Evolutionary conservation across 768 basidiomycete genomes (phyloP).

Genomic region (Lactifluus hygrophoroides): DNA sequence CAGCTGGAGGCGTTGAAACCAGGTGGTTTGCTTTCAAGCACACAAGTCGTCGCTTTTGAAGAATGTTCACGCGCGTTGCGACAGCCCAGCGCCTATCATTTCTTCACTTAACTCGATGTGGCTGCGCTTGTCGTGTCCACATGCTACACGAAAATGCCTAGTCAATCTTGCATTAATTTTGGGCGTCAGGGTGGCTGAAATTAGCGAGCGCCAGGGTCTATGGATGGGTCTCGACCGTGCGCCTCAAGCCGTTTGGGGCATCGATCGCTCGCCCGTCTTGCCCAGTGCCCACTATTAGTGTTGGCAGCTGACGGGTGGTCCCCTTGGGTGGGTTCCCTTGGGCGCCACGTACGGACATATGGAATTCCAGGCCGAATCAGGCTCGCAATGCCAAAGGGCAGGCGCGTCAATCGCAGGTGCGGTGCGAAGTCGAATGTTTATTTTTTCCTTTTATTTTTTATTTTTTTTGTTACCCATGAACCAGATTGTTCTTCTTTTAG

Average conservation of each 20-base stretch:
- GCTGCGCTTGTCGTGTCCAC: background rate
- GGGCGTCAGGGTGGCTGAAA: background rate
- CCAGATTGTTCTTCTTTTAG: background rate
- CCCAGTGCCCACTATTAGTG: background rate
- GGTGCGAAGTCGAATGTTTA: no score
- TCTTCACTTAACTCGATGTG: background rate
- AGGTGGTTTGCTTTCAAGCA: background rate
- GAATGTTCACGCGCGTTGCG: background rate
- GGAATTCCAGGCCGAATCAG: slow-evolving; percentile 15
- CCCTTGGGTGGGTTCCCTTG: no score
- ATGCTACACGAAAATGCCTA: background rate
- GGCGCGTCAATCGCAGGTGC: background rate
- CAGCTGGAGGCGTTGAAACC: no score
- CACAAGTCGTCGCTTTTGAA: background rate
- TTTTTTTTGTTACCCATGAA: background rate
- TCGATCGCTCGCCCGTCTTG: background rate
- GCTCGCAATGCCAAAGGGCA: background rate
- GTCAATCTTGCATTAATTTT: background rate
- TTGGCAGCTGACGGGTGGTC: background rate
- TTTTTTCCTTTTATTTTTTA: no score
- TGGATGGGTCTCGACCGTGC: slow-evolving; percentile 8
- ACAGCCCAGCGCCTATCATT: slow-evolving; percentile 7
- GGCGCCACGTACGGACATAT: slow-evolving; percentile 15
- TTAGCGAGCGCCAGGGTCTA: background rate
- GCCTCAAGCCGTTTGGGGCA: background rate